Evolutionary conservation across 768 basidiomycete species (phyloP), one percentile per base, ranked within the genome.

Genomic region (Amanita muscaria): DNA sequence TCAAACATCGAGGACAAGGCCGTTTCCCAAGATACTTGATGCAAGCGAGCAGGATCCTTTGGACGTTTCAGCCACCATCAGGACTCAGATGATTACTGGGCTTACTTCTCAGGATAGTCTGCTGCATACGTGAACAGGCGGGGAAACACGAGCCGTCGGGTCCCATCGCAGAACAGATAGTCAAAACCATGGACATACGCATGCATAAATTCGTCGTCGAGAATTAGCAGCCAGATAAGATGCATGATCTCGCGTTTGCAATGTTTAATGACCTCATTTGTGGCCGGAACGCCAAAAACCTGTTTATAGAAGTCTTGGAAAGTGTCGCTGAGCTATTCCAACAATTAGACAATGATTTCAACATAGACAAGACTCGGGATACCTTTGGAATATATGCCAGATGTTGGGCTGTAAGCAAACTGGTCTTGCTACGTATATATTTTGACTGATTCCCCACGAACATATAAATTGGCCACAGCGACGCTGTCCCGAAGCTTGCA

Each of bases 321-420:
- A 0, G 38, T 22, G 33, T 62, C 62, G 0, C 59, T 60, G 3
- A 68, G 48, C 60, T 65, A 19, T 21, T 12, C 11, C n/a, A n/a
- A n/a, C n/a, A n/a, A n/a, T n/a, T 14, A 30, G 8, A 36, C 2
- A 40, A 37, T 21, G 8, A 27, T 14, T 21, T 1, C 14, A 27
- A 32, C 19, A 4, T 27, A 21, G 3, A 11, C 16, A 38, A 27
- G 31, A 19, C 31, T 2, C 18, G 14, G n/a, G 24, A 29, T 47
- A 71, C 68, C 10, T 57, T 54, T 0, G 68, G 69, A 19, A 75
- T 61, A 51, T 72, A 73, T 8, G 66, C 70, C 3, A 72, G 9
- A 44, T 69, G 68, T 45, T 72, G 64, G 16, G 56, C 54, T 1
- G 67, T 57, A 15, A 56, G 51, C 0, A 55, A 55, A 6, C 48